Evolutionary conservation across 2,329 filamentous ascomycete genomes (phyloP).

Genomic region (Harringtonia lauricola): DNA sequence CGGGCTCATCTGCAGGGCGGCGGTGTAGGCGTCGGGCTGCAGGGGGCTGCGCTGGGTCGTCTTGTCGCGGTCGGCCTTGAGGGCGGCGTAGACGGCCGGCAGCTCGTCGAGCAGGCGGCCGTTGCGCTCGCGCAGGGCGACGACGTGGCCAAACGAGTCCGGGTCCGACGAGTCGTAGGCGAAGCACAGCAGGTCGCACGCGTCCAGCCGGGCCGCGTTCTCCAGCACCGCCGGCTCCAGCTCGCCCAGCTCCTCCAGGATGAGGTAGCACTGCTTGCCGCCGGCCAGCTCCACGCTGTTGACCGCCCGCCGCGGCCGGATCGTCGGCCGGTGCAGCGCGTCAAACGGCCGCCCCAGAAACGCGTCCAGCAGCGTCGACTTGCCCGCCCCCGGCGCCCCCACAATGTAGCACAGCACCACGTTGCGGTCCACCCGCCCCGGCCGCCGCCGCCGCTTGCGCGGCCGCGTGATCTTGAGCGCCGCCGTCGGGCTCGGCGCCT

Average conservation of each 20-base stretch:
- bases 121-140: constrained; percentile 58
- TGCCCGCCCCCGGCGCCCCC: constrained; percentile 76
- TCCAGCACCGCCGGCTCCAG: constrained; percentile 91
- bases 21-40: constrained; percentile 88
- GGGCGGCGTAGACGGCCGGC: constrained; percentile 80
- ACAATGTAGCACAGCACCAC: constrained; percentile 91
- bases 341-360: constrained; percentile 86
- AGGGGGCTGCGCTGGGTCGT: constrained; percentile 87
- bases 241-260: constrained; percentile 89
- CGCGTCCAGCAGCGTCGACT: constrained; percentile 81
- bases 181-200: constrained; percentile 90
- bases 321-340: constrained; percentile 78
- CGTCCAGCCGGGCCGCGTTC: constrained; percentile 79
- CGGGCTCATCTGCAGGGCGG: constrained; percentile 73
- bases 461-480: constrained; percentile 90
- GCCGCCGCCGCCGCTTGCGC: constrained; percentile 71
- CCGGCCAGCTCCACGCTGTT: constrained; percentile 94
- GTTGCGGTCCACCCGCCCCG: constrained; percentile 81
- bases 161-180: constrained; percentile 95
- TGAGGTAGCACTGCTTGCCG: constrained; percentile 93
- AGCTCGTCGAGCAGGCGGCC: constrained; percentile 64
- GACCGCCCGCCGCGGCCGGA: constrained; percentile 85
- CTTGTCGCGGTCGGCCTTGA: constrained; percentile 94
- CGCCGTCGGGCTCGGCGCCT: constrained; percentile 47
- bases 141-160: constrained; percentile 88